These are phyloP conservation scores for Rubroboletus pulcherrimus DNA, from an alignment of 768 basidiomycete species.

Conservation along the genomic window DNA sequence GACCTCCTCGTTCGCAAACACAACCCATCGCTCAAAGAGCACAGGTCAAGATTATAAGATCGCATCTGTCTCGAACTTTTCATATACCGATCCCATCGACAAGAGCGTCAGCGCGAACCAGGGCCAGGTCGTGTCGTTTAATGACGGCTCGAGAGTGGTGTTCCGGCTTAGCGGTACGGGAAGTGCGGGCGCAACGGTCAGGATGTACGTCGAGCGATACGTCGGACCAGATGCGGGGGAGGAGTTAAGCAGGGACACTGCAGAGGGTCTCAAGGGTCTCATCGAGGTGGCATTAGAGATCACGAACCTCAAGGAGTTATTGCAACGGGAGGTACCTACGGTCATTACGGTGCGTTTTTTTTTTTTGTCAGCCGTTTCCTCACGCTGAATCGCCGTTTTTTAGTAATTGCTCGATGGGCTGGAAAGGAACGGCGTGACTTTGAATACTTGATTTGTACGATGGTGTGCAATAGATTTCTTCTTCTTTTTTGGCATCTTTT, in stretches of 20 bases:
- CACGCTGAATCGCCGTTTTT: conserved; percentile 2
- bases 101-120: conserved; percentile 90
- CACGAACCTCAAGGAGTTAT: conserved; percentile 79
- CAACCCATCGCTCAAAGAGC: conserved; percentile 61
- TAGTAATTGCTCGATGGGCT: conserved; percentile 12
- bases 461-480: conserved; percentile 11
- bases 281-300: conserved; percentile 92
- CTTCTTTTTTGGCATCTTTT: neutral
- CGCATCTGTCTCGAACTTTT: conserved; percentile 77
- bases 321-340: conserved; percentile 86
- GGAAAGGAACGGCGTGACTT: neutral
- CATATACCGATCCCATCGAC: conserved; percentile 99
- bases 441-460: conserved; percentile 17
- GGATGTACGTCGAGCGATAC: conserved; percentile 95
- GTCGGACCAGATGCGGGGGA: conserved; percentile 66
- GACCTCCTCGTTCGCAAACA: conserved; percentile 63
- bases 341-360: conserved; percentile 85
- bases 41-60: conserved; percentile 74
- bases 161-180: conserved; percentile 97
- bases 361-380: neutral
- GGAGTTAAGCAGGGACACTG: conserved; percentile 71
- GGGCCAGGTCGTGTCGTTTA: conserved; percentile 89
- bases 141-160: conserved; percentile 90
- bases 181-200: conserved; percentile 91
- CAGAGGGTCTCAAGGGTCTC: conserved; percentile 88